phyloP scores from a whole-genome alignment of 345 rosid species.

The Gossypium longicalyx region DNA sequence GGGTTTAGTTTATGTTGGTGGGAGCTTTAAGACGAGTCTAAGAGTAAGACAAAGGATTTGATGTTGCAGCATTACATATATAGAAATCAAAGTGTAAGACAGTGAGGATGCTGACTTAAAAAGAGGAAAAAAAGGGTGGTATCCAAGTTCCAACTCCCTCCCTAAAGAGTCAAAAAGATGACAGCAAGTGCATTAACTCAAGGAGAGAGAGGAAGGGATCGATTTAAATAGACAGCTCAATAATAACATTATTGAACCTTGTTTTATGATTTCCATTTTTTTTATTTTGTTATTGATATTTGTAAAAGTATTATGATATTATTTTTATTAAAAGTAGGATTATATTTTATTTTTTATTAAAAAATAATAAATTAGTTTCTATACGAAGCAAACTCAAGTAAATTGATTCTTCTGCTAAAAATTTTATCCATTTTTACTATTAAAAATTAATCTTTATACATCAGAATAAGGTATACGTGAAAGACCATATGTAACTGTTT shows the following conservation, averaged over 20 bases:
- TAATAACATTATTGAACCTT: neutral
- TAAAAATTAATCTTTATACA: too few relatives aligned
- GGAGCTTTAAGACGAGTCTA: conserved; percentile 29
- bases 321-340: too few relatives aligned
- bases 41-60: conserved; percentile 9
- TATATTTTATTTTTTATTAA: too few relatives aligned
- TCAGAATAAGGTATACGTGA: too few relatives aligned
- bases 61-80: conserved; percentile 30
- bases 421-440: rapidly evolving
- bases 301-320: neutral
- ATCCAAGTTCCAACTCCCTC: neutral
- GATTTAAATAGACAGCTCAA: neutral
- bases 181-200: conserved; percentile 59
- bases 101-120: conserved; percentile 36
- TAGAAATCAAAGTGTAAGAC: conserved; percentile 22
- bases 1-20: neutral
- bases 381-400: too few relatives aligned
- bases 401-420: too few relatives aligned
- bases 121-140: conserved; percentile 15
- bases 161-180: conserved; percentile 40
- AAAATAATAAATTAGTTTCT: too few relatives aligned
- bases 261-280: too few relatives aligned
- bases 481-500: rapidly evolving
- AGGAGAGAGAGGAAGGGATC: neutral
- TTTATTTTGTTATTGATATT: neutral